These are phyloP conservation scores for Umbelopsis ramanniana DNA, from an alignment of 192 early-diverging fungal genomes.

Conservation along the genomic window DNA sequence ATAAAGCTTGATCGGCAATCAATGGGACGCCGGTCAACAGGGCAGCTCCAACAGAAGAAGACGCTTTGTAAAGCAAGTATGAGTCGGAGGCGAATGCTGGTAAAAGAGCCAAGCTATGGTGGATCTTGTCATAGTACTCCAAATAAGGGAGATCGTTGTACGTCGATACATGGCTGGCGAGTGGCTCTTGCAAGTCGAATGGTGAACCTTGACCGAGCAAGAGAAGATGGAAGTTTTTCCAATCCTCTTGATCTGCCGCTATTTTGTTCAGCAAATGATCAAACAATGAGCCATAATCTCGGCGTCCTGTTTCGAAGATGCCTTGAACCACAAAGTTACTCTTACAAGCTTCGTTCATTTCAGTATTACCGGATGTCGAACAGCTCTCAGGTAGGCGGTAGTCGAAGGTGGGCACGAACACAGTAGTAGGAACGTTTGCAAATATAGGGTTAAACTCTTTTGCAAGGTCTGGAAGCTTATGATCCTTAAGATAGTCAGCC, in stretches of 20 bases:
- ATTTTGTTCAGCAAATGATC: conserved; percentile 4
- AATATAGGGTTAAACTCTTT: not conserved
- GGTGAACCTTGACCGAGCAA: conserved; percentile 14
- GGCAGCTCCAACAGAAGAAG: conserved; percentile 18
- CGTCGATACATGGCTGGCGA: not conserved
- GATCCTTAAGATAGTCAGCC: not conserved
- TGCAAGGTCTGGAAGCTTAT: not conserved
- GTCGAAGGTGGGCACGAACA: conserved; percentile 15
- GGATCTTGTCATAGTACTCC: conserved; percentile 22
- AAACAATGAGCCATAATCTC: conserved; percentile 18
- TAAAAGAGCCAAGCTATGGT: conserved; percentile 16
- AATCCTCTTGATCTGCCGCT: not conserved
- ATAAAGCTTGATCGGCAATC: not conserved
- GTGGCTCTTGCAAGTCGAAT: conserved; percentile 4
- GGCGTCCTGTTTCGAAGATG: not conserved
- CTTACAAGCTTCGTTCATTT: not conserved
- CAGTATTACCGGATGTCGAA: not conserved
- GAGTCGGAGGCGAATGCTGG: conserved; percentile 17
- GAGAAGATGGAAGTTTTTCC: conserved; percentile 9
- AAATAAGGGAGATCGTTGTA: conserved; percentile 5
- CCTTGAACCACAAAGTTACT: conserved; percentile 20
- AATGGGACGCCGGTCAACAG: conserved; percentile 14
- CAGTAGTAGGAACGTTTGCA: not conserved
- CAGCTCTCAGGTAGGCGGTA: not conserved
- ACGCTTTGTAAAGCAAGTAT: conserved; percentile 1